Conservation (phyloP, 2,329 filamentous ascomycete genomes). For the Stachybotrys chlorohalonatus region DNA sequence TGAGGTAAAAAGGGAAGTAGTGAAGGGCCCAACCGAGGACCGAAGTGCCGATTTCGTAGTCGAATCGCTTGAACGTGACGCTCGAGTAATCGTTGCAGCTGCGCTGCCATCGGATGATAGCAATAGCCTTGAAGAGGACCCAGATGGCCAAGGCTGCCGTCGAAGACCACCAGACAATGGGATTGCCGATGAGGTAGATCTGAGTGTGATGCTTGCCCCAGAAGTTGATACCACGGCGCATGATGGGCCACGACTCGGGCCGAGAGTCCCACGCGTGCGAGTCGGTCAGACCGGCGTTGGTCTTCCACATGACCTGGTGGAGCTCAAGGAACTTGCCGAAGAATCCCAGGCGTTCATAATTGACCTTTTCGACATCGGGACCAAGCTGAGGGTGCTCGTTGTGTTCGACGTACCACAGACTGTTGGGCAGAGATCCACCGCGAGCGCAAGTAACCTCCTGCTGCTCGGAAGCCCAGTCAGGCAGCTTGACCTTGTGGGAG, state of each 20-base stretch:
- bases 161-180: constrained; percentile 87
- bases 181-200: constrained; percentile 94
- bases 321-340: constrained; percentile 97
- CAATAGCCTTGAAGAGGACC: constrained; percentile 74
- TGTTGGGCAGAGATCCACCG: constrained; percentile 88
- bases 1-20: constrained; percentile 98
- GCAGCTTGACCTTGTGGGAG: constrained; percentile 98
- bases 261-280: constrained; percentile 98
- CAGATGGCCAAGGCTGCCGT: constrained; percentile 72
- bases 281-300: constrained; percentile 91
- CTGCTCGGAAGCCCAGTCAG: constrained; percentile 95
- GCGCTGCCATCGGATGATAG: constrained; percentile 88
- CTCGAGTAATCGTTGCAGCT: constrained; percentile 80
- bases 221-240: constrained; percentile 96
- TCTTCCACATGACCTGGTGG: constrained; percentile 97
- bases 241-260: constrained; percentile 83
- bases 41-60: constrained; percentile 87
- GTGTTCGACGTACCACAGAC: constrained; percentile 90
- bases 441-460: constrained; percentile 98
- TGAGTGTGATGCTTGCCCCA: constrained; percentile 93
- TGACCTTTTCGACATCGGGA: constrained; percentile 78
- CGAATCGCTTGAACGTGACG: constrained; percentile 85
- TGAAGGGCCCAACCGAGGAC: constrained; percentile 95
- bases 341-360: constrained; percentile 91
- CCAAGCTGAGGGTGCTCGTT: constrained; percentile 77